Conservation (phyloP, 1,284 basidiomycete genomes). For the Ganoderma lingzhi region DNA sequence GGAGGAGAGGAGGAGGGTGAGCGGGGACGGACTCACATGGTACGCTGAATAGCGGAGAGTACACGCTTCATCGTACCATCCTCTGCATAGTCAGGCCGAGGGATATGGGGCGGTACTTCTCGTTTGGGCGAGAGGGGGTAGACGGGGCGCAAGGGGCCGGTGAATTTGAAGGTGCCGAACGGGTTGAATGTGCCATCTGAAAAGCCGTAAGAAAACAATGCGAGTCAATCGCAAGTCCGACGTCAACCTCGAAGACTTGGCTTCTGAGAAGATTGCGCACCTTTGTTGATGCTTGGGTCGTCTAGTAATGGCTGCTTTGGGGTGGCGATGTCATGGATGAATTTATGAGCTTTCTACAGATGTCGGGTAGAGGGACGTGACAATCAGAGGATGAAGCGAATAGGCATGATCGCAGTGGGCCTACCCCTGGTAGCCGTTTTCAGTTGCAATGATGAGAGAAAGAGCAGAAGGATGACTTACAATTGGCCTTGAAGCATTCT, state of each 20-base stretch:
- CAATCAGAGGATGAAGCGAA: constrained; percentile 18
- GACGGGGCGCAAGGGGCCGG: constrained; percentile 75
- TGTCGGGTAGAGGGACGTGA: neutral
- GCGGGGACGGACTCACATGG: constrained; percentile 40
- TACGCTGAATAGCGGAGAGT: constrained; percentile 35
- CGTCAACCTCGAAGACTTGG: no score
- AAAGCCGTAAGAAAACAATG: neutral
- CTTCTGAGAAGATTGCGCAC: constrained; percentile 28
- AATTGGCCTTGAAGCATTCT: constrained; percentile 86
- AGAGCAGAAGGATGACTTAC: constrained; percentile 53
- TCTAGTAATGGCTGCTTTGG: constrained; percentile 45
- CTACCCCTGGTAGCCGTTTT: constrained; percentile 53
- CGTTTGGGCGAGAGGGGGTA: constrained; percentile 82
- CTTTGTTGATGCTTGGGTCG: constrained; percentile 43
- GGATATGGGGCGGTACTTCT: constrained; percentile 76
- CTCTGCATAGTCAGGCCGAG: constrained; percentile 81
- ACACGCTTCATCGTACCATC: constrained; percentile 59
- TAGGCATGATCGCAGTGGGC: constrained; percentile 11
- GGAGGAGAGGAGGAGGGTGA: constrained; percentile 28
- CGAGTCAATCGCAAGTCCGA: neutral
- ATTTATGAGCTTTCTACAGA: constrained; percentile 81
- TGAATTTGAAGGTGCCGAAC: constrained; percentile 71
- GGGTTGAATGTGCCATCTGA: constrained; percentile 79
- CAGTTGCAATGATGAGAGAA: constrained; percentile 6
- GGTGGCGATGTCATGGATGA: constrained; percentile 72